Base-by-base conservation (phyloP, 805 yeast genomes). In the Yamadazyma ubonensis region DNA sequence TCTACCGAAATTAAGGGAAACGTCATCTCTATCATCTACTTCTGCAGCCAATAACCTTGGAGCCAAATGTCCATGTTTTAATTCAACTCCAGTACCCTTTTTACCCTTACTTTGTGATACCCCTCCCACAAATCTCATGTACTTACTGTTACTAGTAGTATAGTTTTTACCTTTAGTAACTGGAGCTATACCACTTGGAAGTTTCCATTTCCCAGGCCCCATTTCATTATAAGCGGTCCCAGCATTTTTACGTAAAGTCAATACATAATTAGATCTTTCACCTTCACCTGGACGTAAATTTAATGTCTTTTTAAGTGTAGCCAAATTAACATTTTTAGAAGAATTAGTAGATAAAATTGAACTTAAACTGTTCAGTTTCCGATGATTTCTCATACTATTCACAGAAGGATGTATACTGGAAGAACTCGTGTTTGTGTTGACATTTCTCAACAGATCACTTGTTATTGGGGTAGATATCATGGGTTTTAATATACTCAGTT, bases 41-140 rank as follows among this genome's bases (percentile, higher is more conserved):
- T 84, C 93, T 17, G 83, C 76, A 2, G 90, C 91, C 44, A 85
- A 65, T 60, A 84, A 68, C 33, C 87, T 71, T 18, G 84, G 85
- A 39, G 78, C 73, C 42, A 77, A 65, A 53, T 69, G 78, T 5
- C 84, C 83, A 54, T 80, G 84, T 52, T 78, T 80, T 54, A 79
- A 64, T 41, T 78, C 83, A 5, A 70, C 75, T 0, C 75, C 75
- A 41, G 67, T 63, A n/a, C 65, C 54, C 42, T 63, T 65, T 45
- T 63, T 63, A 46, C 29, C 57, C 52, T 48, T 58, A 26, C 39
- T 60, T 27, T 51, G 55, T 1, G 45, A 41, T n/a, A 50, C 45
- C 28, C 53, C 57, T 22, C 62, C 61, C 5, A 46, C 51, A 25
- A 51, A 48, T 31, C 65, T 49, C 47, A 55, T 53, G 49, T 42